phyloP scores from a whole-genome alignment of 225 moss, liverwort and hornwort species.

The Bryoerythrophyllum caledonicum region DNA sequence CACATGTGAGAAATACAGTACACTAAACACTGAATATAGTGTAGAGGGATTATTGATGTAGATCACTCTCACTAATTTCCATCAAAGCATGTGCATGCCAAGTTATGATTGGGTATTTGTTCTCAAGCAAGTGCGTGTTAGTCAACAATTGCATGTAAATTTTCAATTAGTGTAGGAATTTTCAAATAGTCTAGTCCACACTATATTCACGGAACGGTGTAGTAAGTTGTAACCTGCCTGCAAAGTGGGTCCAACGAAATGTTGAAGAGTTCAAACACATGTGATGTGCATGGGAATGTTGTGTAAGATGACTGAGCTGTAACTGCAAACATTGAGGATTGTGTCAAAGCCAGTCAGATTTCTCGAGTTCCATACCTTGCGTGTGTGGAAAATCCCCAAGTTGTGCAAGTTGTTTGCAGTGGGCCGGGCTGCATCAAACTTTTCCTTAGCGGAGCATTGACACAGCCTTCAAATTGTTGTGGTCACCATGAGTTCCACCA shows the following conservation, averaged over 20 bases:
- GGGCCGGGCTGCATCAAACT: background rate
- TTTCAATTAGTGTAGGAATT: too few species aligned
- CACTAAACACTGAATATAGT: too few species aligned
- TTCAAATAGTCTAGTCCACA: too few species aligned
- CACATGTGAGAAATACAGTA: too few species aligned
- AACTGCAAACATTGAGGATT: background rate
- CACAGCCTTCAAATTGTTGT: background rate
- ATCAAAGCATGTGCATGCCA: too few species aligned
- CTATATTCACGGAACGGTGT: too few species aligned
- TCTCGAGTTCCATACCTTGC: background rate
- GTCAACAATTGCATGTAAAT: too few species aligned
- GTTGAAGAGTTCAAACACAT: conserved; percentile 11
- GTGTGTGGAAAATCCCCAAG: background rate
- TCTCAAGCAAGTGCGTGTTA: too few species aligned
- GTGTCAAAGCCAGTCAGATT: background rate
- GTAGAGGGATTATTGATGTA: too few species aligned
- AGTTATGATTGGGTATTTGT: too few species aligned
- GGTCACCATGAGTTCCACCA: too few species aligned
- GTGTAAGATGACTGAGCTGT: conserved; percentile 4
- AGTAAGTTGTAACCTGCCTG: background rate
- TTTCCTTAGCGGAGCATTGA: background rate
- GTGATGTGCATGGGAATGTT: background rate
- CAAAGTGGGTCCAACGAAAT: background rate
- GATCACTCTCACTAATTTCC: too few species aligned
- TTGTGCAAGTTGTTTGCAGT: background rate